Evolutionary conservation across 345 rosid genomes (phyloP), one percentile per base, ranked within the genome.

Genomic region (Eucalyptus regnans): DNA sequence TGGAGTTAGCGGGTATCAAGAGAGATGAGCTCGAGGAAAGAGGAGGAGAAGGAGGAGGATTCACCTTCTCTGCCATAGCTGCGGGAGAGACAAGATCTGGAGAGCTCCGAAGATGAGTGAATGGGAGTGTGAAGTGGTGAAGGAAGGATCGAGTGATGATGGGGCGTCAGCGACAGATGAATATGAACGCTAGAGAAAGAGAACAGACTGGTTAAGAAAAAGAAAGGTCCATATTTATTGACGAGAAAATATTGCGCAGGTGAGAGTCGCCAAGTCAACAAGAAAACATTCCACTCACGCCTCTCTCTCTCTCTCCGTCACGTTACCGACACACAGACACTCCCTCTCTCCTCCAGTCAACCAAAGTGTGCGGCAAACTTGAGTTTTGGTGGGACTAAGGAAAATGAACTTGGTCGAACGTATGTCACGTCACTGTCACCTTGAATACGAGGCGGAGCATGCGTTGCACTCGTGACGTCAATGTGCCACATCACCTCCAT

Each of bases 51-150:
- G 31, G 66, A 86, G 66, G 66, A 60, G 37, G 31, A 48, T n/a
- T 29, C 22, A 89, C 92, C 92, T 89, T 90, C 64, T 92, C 92
- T 46, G 86, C 91, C 93, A 92, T 91, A 16, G 91, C 88, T 64
- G 76, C 22, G 89, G 31, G 79, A 9, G 52, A 44, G n/a, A 33
- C 44, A 41, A 22, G 86, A 46, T 87, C 33, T 44, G 79, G 43
- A 12, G 68, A 48, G 68, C 29, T 22, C 15, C 18, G 23, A 52
- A 41, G 51, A 13, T n/a, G 58, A 87, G 71, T 27, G 79, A 25
- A 23, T 6, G 62, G 71, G 33, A 20, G 52, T 27, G 43, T 87
- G 90, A 33, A 46, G 90, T 88, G 58, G 58, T 20, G 58, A 52
- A 52, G 58, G 58, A 52, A 52, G 58, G 58, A 52, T 18, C 58